Percentiles rank a stretch among this genome's conserved stretches.
Evolutionary conservation across 371 early-diverging fungal genomes (phyloP).

Genomic region (Amoeboaphelidium protococcarum): DNA sequence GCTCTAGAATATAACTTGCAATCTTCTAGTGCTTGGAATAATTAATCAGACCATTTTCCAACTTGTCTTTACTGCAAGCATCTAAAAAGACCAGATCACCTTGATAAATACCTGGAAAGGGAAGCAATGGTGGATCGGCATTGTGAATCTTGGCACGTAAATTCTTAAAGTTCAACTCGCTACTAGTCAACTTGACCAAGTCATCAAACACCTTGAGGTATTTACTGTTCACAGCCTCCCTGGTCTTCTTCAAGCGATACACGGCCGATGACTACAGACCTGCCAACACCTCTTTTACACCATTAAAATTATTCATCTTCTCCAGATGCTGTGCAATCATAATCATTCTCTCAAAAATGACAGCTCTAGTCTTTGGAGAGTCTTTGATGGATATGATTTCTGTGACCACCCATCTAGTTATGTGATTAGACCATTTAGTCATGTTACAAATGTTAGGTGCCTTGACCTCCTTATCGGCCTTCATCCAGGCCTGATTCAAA

Average conservation of each 20-base stretch:
- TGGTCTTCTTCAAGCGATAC: conserved; percentile 23
- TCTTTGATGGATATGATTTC: conserved; percentile 20
- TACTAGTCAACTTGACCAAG: conserved; percentile 12
- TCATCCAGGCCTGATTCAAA: conserved; percentile 23
- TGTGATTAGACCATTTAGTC: conserved; percentile 25
- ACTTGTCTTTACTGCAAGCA: conserved; percentile 13
- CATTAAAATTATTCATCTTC: conserved; percentile 24
- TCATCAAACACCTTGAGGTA: conserved; percentile 13
- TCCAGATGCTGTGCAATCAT: conserved; percentile 13
- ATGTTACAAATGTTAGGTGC: conserved; percentile 22
- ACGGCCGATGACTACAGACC: conserved; percentile 19
- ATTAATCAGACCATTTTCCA: conserved; percentile 18
- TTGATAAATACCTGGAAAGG: conserved; percentile 27
- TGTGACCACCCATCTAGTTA: conserved; percentile 20
- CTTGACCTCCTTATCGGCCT: conserved; percentile 16
- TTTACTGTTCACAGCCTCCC: conserved; percentile 14
- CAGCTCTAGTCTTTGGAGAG: conserved; percentile 12
- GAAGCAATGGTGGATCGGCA: conserved; percentile 21
- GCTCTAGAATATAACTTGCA: conserved; percentile 16
- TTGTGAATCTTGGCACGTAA: conserved; percentile 16
- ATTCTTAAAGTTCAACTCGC: conserved; percentile 22
- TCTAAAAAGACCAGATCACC: conserved; percentile 24
- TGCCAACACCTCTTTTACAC: conserved; percentile 22
- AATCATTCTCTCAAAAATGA: conserved; percentile 10
- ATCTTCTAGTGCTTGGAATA: conserved; percentile 21